Percentiles rank a stretch among this genome's conserved stretches.
These are phyloP conservation scores for Eucalyptus cloeziana DNA, from an alignment of 345 rosid species.

Conservation along the genomic window DNA sequence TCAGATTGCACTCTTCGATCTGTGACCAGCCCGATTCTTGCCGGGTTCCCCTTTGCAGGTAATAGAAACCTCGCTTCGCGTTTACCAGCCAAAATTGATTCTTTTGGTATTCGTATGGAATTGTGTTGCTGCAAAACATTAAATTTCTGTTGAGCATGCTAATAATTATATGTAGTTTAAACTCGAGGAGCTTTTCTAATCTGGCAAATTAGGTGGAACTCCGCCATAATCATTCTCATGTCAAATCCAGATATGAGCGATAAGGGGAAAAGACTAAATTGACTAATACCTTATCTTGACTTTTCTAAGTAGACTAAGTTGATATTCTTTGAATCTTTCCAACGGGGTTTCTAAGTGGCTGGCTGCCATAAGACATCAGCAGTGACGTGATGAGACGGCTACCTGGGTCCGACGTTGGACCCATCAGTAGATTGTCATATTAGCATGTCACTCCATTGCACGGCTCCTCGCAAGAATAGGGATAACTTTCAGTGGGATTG, in stretches of 20 bases:
- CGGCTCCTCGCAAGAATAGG: neutral
- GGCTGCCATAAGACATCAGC: neutral
- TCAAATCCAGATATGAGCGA: neutral
- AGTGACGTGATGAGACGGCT: neutral
- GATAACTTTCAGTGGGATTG: neutral
- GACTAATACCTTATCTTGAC: neutral
- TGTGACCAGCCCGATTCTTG: conserved; percentile 63
- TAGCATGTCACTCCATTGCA: neutral
- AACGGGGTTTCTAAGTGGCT: neutral
- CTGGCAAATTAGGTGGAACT: neutral
- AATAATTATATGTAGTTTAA: neutral
- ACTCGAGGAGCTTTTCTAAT: neutral
- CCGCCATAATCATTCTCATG: neutral
- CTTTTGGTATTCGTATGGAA: neutral
- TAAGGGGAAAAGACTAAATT: neutral
- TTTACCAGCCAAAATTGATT: neutral
- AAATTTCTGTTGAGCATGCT: neutral
- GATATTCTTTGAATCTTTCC: neutral
- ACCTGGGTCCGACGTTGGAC: neutral
- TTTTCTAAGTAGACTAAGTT: neutral
- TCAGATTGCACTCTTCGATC: conserved; percentile 75
- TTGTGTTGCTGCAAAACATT: neutral
- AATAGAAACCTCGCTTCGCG: neutral
- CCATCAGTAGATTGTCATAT: neutral
- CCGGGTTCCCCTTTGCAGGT: conserved; percentile 95